Evolutionary conservation across 805 yeast species (phyloP), one percentile per base, ranked within the genome.

Genomic region (Saturnispora halmiae): DNA sequence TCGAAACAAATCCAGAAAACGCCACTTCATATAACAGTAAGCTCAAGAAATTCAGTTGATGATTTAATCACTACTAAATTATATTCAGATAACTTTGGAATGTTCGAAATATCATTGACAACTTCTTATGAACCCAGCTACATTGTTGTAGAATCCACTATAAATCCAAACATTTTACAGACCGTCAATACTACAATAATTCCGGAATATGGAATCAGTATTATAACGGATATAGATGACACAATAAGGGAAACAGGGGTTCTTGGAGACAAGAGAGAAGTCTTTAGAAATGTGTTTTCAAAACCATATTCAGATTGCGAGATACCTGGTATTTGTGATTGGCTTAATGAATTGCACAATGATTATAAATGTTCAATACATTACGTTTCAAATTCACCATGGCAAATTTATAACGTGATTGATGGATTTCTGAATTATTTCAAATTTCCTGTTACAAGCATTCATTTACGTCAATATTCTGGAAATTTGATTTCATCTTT

Each of bases 321-420:
- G 37, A 73, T 92, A 16, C 80, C 85, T 0, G 79, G 84, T 2
- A 80, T 92, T 21, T 70, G 82, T 3, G 66, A 69, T 27, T 86
- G 95, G 87, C 85, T 75, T 53, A 65, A 66, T 7, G 61, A 64
- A n/a, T 55, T 88, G 29, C 54, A 58, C 8, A 54, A 61, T 8
- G 59, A 59, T 13, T 61, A 53, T 31, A 55, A 68, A 10, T 69
- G 76, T 32, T 69, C 78, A 3, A 65, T 90, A 53, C 95, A 88
- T 58, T 94, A 90, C 57, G 97, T 94, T 2, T 88, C 96, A 6
- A 92, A 94, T 61, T 79, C 94, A 1, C 99, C 99, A 0, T 83
- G 94, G 77, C 97, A 92, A 59, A 63, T 92, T 19, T 87, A 70
- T 56, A 70, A 75, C 15, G 66, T 75, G 6, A 71, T 83, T 14